Percentiles rank a stretch among this genome's conserved stretches.
Evolutionary conservation across 495 filamentous ascomycete species (phyloP).

Genomic region (Aspergillus cavernicola): DNA sequence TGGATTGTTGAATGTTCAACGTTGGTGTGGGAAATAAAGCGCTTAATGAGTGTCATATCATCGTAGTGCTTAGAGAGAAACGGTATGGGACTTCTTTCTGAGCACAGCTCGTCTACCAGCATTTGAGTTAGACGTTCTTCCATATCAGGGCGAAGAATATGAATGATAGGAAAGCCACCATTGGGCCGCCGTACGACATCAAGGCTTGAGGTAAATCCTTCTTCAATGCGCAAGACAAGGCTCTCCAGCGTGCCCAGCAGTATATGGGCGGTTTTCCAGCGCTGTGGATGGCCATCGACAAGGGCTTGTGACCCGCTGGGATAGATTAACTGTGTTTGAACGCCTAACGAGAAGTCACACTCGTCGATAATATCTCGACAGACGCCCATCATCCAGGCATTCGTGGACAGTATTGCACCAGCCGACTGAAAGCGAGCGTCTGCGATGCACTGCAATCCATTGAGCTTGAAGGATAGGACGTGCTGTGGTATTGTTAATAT

Average conservation of each 20-base stretch:
- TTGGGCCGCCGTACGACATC: not conserved
- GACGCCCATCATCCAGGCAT: constrained; percentile 39
- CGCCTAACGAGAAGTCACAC: constrained; percentile 59
- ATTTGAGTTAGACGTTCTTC: too few species aligned
- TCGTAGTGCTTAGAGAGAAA: too few species aligned
- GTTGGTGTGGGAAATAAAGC: too few species aligned
- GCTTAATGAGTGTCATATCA: too few species aligned
- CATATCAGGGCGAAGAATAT: too few species aligned
- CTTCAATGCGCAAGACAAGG: constrained; percentile 32
- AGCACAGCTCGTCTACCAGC: too few species aligned
- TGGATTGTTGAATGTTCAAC: too few species aligned
- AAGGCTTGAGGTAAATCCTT: not conserved
- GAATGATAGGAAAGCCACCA: too few species aligned
- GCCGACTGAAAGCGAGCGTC: constrained; percentile 7
- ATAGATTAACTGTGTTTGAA: constrained; percentile 61
- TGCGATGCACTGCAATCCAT: constrained; percentile 52
- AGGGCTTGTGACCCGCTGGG: constrained; percentile 54
- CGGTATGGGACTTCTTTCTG: too few species aligned
- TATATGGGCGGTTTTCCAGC: constrained; percentile 56
- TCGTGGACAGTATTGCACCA: constrained; percentile 6
- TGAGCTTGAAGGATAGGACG: constrained; percentile 63
- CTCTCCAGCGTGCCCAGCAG: too few species aligned
- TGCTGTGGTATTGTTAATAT: constrained; percentile 66
- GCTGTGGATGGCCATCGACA: constrained; percentile 53
- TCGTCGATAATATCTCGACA: constrained; percentile 60